phyloP scores from a whole-genome alignment of 2,329 filamentous ascomycete species.

The Colletotrichum sp. region DNA sequence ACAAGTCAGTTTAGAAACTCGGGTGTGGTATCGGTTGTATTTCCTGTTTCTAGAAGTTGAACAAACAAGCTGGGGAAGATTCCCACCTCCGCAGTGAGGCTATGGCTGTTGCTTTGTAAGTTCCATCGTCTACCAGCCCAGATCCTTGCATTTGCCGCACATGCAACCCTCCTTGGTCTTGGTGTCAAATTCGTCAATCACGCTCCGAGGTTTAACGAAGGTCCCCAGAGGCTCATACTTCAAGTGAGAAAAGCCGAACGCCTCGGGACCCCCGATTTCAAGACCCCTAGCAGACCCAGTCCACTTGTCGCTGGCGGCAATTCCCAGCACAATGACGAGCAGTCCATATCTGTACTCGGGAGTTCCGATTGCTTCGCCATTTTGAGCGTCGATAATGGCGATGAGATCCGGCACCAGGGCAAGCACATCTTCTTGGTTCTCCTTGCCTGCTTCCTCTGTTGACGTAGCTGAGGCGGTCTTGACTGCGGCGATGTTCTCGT shows the following conservation, averaged over 20 bases:
- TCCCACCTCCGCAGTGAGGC: background rate
- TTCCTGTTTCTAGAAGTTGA: background rate
- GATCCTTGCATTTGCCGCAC: background rate
- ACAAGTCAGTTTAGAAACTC: background rate
- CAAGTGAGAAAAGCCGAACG: conserved; percentile 53
- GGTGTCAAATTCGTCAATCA: conserved; percentile 55
- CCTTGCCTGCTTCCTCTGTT: conserved; percentile 32
- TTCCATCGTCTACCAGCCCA: background rate
- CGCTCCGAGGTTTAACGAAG: conserved; percentile 54
- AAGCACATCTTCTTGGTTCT: conserved; percentile 44
- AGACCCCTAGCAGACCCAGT: conserved; percentile 50
- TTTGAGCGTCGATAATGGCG: conserved; percentile 58
- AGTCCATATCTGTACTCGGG: conserved; percentile 62
- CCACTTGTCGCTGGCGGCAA: conserved; percentile 50
- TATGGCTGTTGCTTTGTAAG: background rate
- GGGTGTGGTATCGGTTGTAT: background rate
- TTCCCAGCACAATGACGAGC: conserved; percentile 54
- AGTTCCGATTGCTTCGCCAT: conserved; percentile 61
- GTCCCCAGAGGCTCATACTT: conserved; percentile 52
- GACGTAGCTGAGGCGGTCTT: conserved; percentile 28
- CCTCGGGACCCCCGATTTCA: conserved; percentile 53
- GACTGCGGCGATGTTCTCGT: conserved; percentile 71
- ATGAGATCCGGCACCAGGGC: conserved; percentile 63
- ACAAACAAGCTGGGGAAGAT: background rate
- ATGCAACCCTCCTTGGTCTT: background rate